phyloP scores from a whole-genome alignment of 805 yeast genomes.

The Saccharomycopsis synnaedendra region DNA sequence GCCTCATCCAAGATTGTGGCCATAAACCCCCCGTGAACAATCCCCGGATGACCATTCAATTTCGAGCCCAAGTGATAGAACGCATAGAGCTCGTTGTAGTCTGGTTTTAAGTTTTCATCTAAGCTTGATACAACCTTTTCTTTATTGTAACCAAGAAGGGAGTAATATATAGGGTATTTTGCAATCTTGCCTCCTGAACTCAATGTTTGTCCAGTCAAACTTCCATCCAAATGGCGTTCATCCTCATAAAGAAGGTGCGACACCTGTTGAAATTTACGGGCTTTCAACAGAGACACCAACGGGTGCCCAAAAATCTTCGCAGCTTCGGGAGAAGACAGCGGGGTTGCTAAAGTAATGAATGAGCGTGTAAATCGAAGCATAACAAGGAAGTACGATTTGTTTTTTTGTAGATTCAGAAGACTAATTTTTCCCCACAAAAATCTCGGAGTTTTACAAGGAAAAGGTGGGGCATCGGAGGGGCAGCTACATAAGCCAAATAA shows the following conservation, averaged over 20 bases:
- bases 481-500: too few species aligned
- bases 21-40: slow-evolving; percentile 71
- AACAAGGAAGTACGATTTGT: too few species aligned
- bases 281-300: not conserved
- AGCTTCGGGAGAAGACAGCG: not conserved
- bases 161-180: slow-evolving; percentile 2
- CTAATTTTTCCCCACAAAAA: too few species aligned
- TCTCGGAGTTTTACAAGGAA: too few species aligned
- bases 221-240: not conserved
- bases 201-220: slow-evolving; percentile 5
- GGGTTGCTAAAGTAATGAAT: not conserved
- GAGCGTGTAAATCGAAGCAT: too few species aligned
- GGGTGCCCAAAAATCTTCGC: slow-evolving; percentile 1
- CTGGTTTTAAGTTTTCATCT: slow-evolving; percentile 18
- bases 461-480: too few species aligned
- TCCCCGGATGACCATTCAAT: slow-evolving; percentile 57
- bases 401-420: too few species aligned
- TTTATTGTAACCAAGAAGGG: not conserved
- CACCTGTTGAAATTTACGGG: not conserved
- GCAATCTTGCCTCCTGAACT: not conserved
- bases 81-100: slow-evolving; percentile 38
- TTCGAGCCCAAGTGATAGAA: slow-evolving; percentile 62
- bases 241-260: slow-evolving; percentile 1
- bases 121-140: slow-evolving; percentile 22
- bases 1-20: slow-evolving; percentile 37